Percentiles rank a stretch among this genome's conserved stretches.
These are phyloP conservation scores for Globisporangium echinulatum DNA, from an alignment of 352 stramenopile genomes.

Conservation along the genomic window DNA sequence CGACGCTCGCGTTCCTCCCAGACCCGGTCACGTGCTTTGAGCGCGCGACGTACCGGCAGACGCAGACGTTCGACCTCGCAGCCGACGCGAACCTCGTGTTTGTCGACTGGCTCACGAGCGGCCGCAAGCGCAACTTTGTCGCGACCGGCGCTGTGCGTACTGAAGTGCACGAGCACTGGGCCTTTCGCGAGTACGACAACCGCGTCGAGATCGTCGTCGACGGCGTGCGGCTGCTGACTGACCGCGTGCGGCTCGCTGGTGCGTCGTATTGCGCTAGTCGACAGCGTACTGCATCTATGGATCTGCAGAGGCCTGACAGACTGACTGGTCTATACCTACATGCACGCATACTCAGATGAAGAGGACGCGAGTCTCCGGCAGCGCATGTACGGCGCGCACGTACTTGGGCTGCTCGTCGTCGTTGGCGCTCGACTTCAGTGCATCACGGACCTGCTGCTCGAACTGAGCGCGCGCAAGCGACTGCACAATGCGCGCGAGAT, in stretches of 20 bases:
- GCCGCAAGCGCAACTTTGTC: slow-evolving; percentile 76
- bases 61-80: slow-evolving; percentile 51
- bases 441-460: slow-evolving; percentile 49
- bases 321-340: background rate
- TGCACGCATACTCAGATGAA: slow-evolving; percentile 34
- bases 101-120: slow-evolving; percentile 82
- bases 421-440: slow-evolving; percentile 44
- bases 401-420: slow-evolving; percentile 67
- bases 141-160: slow-evolving; percentile 47
- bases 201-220: slow-evolving; percentile 50
- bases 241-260: slow-evolving; percentile 67
- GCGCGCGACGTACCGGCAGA: slow-evolving; percentile 57
- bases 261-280: background rate
- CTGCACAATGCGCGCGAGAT: slow-evolving; percentile 66
- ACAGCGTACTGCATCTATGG: background rate
- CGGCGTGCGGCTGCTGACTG: slow-evolving; percentile 44
- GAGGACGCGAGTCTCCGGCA: slow-evolving; percentile 53
- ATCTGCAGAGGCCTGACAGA: background rate
- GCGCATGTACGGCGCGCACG: slow-evolving; percentile 71
- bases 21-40: slow-evolving; percentile 83
- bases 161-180: slow-evolving; percentile 74
- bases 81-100: slow-evolving; percentile 58
- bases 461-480: slow-evolving; percentile 65
- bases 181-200: slow-evolving; percentile 74
- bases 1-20: slow-evolving; percentile 68